Conservation (phyloP, 306 rosid genomes). For the Hylodesmum podocarpum region DNA sequence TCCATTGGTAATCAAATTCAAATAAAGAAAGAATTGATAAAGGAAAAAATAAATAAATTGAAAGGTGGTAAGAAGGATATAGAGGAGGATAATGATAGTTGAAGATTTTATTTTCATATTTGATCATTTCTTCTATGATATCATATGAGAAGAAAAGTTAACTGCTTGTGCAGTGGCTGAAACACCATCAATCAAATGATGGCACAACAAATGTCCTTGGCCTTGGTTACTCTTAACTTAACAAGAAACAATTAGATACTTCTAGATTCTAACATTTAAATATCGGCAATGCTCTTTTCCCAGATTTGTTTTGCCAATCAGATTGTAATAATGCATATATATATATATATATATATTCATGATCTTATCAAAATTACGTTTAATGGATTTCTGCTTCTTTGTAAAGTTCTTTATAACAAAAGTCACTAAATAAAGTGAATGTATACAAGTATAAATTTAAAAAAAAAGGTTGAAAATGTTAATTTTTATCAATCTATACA, state of each 20-base stretch:
- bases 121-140: neutral
- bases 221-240: neutral
- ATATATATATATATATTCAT: no score
- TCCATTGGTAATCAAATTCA: neutral
- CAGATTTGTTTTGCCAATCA: neutral
- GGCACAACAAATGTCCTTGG: neutral
- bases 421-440: slow-evolving; percentile 1
- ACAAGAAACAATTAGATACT: neutral
- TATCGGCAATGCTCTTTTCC: neutral
- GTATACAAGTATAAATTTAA: neutral
- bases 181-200: neutral
- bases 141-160: neutral
- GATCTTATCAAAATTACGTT: neutral
- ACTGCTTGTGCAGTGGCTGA: neutral
- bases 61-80: neutral
- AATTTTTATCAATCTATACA: neutral
- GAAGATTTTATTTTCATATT: neutral
- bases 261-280: neutral
- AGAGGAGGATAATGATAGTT: neutral
- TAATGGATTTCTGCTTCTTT: neutral
- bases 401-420: neutral
- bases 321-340: neutral
- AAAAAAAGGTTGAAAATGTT: neutral
- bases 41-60: no score
- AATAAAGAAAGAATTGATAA: no score